Base-by-base conservation (phyloP, 768 basidiomycete genomes). In the Omphalotus guepiniiformis region DNA sequence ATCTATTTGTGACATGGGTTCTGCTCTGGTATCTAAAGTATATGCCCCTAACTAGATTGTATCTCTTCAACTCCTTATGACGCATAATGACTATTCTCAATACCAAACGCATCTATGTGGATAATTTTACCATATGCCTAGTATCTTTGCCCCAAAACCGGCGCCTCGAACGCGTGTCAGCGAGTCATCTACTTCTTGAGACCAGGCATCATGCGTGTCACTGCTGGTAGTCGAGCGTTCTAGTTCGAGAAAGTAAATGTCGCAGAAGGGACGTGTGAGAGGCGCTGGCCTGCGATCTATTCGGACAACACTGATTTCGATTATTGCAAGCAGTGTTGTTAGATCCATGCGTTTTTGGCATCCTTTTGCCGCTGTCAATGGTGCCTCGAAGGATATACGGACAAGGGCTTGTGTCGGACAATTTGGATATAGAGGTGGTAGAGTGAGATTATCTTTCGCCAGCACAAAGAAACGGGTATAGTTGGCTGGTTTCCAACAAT, bases 401-500 rank as follows among this genome's bases (percentile, higher is more conserved):
- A 47, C n/a, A 13, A 47, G 28, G 16, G 38, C 46, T 22, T 47
- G 46, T 4, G 44, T 36, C 16, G 42, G 35, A 18, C 22, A 23
- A 21, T 35, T 15, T 2, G 42, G 3, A 2, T 43, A 41, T n/a
- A 52, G 36, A n/a, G 58, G 59, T 13, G 57, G 34, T 16, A 48
- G 51, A 8, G 53, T 49, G 3, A 70, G 58, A 28, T 55, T 56
- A 12, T 70, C 65, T 25, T 67, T 61, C 3, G 75, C 67, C 48
- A 87, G 53, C 38, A 87, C 64, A 54, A 78, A 85, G 64, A 88
- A 88, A 34, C 85, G 77, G 4, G 87, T 88, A 42, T 69, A 78
- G 54, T 88, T 88, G 16, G 63, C 87, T 88, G 59, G 19, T 35
- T 40, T 22, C 22, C 26, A 28, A 27, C 5, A 19, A 7, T 5